phyloP scores from a whole-genome alignment of 2,329 filamentous ascomycete species.

The Trichophyton schoenleinii region DNA sequence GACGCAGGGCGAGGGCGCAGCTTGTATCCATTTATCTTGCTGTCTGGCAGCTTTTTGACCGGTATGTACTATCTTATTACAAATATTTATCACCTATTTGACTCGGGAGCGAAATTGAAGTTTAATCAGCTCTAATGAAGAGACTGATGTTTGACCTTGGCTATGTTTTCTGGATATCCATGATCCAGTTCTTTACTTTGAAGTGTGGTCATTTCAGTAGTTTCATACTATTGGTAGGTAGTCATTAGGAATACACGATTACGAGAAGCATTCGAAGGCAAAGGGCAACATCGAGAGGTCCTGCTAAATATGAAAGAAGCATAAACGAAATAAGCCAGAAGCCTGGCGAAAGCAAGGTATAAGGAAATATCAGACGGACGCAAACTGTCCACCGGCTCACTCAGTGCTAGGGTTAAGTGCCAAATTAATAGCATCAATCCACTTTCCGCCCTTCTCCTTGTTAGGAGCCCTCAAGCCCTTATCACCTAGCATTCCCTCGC shows the following conservation, averaged over 20 bases:
- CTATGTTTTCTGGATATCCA: neutral
- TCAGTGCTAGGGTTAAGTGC: neutral
- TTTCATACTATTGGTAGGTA: neutral
- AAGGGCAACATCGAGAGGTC: neutral
- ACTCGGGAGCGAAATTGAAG: neutral
- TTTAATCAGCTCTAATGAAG: neutral
- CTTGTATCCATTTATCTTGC: neutral
- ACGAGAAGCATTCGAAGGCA: neutral
- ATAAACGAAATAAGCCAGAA: neutral
- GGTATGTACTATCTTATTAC: neutral
- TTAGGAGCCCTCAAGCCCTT: constrained; percentile 21
- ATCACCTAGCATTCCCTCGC: constrained; percentile 35
- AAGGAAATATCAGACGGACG: no score
- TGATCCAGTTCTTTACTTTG: neutral
- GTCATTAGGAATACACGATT: neutral
- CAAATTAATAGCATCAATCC: constrained; percentile 28
- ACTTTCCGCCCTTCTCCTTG: constrained; percentile 18
- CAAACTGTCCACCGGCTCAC: neutral
- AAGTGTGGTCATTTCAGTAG: no score
- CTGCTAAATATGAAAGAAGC: neutral
- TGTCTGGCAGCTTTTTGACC: neutral
- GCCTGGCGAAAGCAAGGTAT: neutral
- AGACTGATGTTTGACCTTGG: neutral
- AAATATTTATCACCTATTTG: neutral
- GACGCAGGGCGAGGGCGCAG: neutral